Evolutionary conservation across 352 stramenopile species (phyloP).

Genomic region (Blastocystis sp.): DNA sequence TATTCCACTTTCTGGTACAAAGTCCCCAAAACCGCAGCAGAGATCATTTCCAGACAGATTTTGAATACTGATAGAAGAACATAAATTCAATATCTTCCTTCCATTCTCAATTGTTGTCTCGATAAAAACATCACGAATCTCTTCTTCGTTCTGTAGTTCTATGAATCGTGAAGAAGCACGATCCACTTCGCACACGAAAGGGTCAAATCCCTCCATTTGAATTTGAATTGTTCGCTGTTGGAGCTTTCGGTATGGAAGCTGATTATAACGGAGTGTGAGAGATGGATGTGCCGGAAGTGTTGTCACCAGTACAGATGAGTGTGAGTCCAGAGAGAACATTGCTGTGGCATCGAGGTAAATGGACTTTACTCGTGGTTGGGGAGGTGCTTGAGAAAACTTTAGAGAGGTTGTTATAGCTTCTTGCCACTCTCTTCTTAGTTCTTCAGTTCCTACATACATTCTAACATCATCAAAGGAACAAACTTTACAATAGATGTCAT

Average conservation of each 20-base stretch:
- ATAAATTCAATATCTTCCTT: conserved; percentile 31
- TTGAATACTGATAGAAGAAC: neutral
- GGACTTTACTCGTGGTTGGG: neutral
- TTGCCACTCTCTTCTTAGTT: neutral
- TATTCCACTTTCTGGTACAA: neutral
- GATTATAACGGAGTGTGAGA: conserved; percentile 2
- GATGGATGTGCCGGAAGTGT: conserved; percentile 53
- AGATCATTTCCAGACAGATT: neutral
- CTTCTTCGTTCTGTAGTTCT: neutral
- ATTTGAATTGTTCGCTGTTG: neutral
- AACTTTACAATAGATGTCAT: neutral
- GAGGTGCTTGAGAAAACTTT: neutral
- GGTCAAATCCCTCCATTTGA: neutral
- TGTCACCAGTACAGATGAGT: conserved; percentile 25
- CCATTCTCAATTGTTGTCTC: neutral
- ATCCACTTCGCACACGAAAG: conserved; percentile 28
- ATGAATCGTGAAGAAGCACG: neutral
- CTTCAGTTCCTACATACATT: neutral
- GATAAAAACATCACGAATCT: neutral
- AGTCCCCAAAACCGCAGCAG: neutral
- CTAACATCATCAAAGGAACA: neutral
- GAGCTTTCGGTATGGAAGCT: conserved; percentile 20
- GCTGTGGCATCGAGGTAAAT: neutral
- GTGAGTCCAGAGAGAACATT: neutral
- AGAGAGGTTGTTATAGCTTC: neutral